phyloP scores from a whole-genome alignment of 306 rosid genomes.

The Lagenaria siceraria region DNA sequence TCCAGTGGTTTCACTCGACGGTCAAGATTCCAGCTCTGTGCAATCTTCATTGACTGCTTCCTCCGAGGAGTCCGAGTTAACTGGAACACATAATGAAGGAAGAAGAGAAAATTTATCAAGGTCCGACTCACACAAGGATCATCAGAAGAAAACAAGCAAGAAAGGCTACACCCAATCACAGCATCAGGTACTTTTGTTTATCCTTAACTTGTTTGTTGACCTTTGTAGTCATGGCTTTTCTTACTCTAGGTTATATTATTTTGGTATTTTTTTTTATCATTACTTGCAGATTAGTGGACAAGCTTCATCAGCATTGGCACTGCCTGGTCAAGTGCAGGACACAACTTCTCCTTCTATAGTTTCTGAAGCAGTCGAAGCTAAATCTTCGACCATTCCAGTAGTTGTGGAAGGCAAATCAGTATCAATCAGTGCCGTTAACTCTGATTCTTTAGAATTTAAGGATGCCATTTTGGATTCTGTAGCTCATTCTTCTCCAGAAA shows the following conservation, averaged over 20 bases:
- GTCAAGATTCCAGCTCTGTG: conserved; percentile 12
- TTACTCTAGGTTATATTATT: not conserved
- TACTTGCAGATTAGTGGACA: conserved; percentile 39
- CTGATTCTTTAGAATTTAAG: conserved; percentile 26
- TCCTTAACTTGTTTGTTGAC: conserved; percentile 2
- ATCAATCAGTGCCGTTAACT: conserved; percentile 4
- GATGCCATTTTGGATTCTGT: conserved; percentile 15
- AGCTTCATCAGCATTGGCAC: conserved; percentile 21
- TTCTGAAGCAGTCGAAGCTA: conserved; percentile 28
- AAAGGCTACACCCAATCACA: conserved; percentile 35
- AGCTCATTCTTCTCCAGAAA: conserved; percentile 25
- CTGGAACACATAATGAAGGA: conserved; percentile 28
- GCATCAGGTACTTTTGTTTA: conserved; percentile 42
- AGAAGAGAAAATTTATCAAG: conserved; percentile 39
- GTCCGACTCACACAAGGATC: conserved; percentile 56
- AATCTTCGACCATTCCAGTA: conserved; percentile 14
- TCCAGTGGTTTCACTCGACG: conserved; percentile 25
- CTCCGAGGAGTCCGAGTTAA: conserved; percentile 27
- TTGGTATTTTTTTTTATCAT: not conserved
- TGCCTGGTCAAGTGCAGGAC: conserved; percentile 21
- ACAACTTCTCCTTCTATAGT: conserved; percentile 1
- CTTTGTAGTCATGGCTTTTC: not conserved
- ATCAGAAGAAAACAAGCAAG: conserved; percentile 40
- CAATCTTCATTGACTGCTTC: conserved; percentile 16
- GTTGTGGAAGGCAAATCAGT: conserved; percentile 20